A percentile compares a stretch with the other conserved stretches of the same genome.
These are phyloP conservation scores for Spatholobus suberectus DNA, from an alignment of 306 rosid genomes.

Conservation along the genomic window DNA sequence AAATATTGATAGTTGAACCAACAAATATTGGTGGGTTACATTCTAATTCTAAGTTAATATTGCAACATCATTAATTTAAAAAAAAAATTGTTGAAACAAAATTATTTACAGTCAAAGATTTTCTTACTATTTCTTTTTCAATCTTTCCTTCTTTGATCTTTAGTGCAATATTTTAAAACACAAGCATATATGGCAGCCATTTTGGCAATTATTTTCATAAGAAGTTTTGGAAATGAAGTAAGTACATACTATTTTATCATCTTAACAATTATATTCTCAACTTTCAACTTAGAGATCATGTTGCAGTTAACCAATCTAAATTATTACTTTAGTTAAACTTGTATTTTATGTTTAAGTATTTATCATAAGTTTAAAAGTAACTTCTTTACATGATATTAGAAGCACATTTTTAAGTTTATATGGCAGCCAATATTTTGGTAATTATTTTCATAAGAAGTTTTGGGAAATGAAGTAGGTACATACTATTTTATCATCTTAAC, in stretches of 20 bases:
- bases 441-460: too few relatives aligned
- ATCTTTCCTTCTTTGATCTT: background rate
- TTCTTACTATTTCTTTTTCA: background rate
- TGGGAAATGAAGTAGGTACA: background rate
- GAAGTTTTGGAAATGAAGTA: background rate
- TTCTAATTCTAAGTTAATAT: background rate
- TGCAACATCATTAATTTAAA: background rate
- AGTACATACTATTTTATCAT: background rate
- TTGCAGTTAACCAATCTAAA: background rate
- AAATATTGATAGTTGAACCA: too few relatives aligned
- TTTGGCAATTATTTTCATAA: background rate
- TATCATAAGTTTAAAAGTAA: background rate
- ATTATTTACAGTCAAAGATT: background rate
- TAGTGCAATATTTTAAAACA: background rate
- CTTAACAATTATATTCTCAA: background rate
- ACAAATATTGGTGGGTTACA: background rate
- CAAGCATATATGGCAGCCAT: background rate
- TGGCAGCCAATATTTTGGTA: too few relatives aligned
- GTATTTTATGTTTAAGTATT: conserved; percentile 23
- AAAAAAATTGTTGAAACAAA: background rate
- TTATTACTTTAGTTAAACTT: background rate
- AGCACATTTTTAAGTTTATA: background rate
- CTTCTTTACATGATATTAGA: background rate
- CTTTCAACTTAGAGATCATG: background rate
- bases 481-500: background rate